A percentile compares a stretch with the other conserved stretches of the same genome.
Evolutionary conservation across 345 rosid genomes (phyloP).

Genomic region (Laguncularia racemosa): DNA sequence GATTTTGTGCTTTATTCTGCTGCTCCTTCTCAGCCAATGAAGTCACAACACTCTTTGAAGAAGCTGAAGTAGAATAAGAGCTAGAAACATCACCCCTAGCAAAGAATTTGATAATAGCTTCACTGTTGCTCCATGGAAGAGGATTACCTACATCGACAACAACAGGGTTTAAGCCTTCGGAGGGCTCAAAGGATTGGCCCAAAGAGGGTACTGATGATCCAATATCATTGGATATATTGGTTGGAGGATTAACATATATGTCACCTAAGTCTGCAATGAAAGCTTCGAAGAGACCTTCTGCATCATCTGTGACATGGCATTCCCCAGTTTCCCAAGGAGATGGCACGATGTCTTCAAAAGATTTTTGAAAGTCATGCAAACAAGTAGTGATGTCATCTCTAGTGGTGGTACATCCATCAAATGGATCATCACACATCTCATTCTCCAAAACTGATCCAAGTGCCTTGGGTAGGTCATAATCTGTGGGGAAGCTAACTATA

Average conservation of each 20-base stretch:
- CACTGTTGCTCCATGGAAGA: slow-evolving; percentile 5
- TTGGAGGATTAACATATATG: not conserved
- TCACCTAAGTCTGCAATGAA: slow-evolving; percentile 1
- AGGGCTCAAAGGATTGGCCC: too few species aligned
- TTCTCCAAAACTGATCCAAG: slow-evolving; percentile 25
- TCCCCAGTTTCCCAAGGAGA: slow-evolving; percentile 7
- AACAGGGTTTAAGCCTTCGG: too few species aligned
- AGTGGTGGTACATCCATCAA: slow-evolving; percentile 13
- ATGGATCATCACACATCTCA: slow-evolving; percentile 16
- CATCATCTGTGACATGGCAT: slow-evolving; percentile 14
- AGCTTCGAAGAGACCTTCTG: slow-evolving; percentile 39
- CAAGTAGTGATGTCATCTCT: slow-evolving; percentile 13
- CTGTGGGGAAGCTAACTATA: slow-evolving; percentile 28
- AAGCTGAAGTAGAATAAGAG: slow-evolving; percentile 10
- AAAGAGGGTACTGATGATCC: not conserved
- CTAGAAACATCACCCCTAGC: not conserved
- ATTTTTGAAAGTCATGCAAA: slow-evolving; percentile 7
- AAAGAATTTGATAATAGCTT: slow-evolving; percentile 10
- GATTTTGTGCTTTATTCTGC: slow-evolving; percentile 1
- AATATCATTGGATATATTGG: not conserved
- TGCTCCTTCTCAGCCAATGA: slow-evolving; percentile 14
- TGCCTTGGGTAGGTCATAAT: slow-evolving; percentile 37
- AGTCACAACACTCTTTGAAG: slow-evolving; percentile 18
- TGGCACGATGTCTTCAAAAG: slow-evolving; percentile 12
- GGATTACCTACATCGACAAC: slow-evolving; percentile 16